Percentiles rank a stretch among this genome's conserved stretches.
Evolutionary conservation across 2,329 filamentous ascomycete species (phyloP).

Genomic region (Fusarium torreyae): DNA sequence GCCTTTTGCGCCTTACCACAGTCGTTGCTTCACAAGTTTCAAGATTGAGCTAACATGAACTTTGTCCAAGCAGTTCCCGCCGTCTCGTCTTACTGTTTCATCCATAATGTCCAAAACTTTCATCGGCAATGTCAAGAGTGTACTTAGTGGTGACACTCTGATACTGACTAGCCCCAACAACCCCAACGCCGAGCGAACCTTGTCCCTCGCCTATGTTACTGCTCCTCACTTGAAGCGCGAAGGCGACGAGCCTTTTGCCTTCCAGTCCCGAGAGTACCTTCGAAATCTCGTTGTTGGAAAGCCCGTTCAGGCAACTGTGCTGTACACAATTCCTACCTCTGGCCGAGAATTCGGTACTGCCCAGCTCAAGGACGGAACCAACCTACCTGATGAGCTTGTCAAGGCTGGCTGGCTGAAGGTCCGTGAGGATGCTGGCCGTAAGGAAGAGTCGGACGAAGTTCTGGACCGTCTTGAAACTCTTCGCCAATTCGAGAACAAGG

Average conservation of each 20-base stretch:
- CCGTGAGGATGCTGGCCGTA: slow-evolving; percentile 92
- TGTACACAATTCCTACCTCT: slow-evolving; percentile 89
- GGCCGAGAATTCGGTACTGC: slow-evolving; percentile 91
- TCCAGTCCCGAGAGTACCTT: slow-evolving; percentile 94
- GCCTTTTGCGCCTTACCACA: slow-evolving; percentile 5
- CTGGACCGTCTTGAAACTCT: slow-evolving; percentile 82
- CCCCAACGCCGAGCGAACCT: slow-evolving; percentile 83
- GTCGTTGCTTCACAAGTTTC: slow-evolving; percentile 2
- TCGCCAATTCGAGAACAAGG: slow-evolving; percentile 81
- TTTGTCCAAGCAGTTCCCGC: slow-evolving; percentile 36
- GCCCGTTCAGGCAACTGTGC: slow-evolving; percentile 84
- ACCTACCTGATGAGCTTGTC: slow-evolving; percentile 85
- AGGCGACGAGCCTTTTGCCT: slow-evolving; percentile 92
- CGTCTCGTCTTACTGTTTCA: slow-evolving; percentile 42
- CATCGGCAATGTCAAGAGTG: slow-evolving; percentile 88
- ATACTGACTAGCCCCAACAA: slow-evolving; percentile 87
- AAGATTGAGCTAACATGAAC: slow-evolving; percentile 35
- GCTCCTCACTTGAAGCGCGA: slow-evolving; percentile 90
- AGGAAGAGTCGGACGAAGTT: slow-evolving; percentile 87
- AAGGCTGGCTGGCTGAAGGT: slow-evolving; percentile 94
- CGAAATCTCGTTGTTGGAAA: slow-evolving; percentile 89
- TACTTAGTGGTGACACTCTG: slow-evolving; percentile 93
- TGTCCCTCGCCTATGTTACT: slow-evolving; percentile 93
- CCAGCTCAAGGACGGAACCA: slow-evolving; percentile 80
- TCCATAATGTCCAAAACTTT: slow-evolving; percentile 67